Conservation (phyloP, 1,284 basidiomycete species). For the Ustilago vetiveriae region DNA sequence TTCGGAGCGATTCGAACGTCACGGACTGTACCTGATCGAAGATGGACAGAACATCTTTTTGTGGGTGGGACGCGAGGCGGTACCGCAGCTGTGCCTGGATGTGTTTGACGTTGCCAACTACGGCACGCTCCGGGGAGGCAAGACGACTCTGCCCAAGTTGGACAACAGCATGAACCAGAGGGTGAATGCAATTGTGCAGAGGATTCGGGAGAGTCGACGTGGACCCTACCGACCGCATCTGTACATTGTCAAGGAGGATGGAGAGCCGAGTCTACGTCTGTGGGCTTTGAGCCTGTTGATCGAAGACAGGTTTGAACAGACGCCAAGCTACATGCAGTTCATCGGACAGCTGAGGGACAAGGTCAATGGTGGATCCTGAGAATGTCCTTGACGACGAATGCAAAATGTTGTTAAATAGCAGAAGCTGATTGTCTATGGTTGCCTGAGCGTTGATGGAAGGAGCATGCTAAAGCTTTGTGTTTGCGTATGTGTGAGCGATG, state of each 20-base stretch:
- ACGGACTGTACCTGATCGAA: conserved; percentile 96
- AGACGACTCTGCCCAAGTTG: conserved; percentile 86
- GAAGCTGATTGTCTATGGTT: too few relatives aligned
- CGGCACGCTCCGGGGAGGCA: conserved; percentile 87
- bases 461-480: too few relatives aligned
- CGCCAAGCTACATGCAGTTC: conserved; percentile 96
- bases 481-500: too few relatives aligned
- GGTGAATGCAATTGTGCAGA: conserved; percentile 89
- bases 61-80: conserved; percentile 95
- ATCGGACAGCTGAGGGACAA: conserved; percentile 69
- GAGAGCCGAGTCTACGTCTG: conserved; percentile 84
- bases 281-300: conserved; percentile 95
- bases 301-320: conserved; percentile 92
- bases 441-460: too few relatives aligned
- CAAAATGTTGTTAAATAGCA: conserved; percentile 10
- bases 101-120: conserved; percentile 92
- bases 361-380: conserved; percentile 57
- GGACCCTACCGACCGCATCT: conserved; percentile 92
- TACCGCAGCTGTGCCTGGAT: conserved; percentile 90
- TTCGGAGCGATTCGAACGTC: conserved; percentile 90
- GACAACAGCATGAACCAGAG: conserved; percentile 94
- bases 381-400: neutral
- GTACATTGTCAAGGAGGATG: conserved; percentile 98
- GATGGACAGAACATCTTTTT: conserved; percentile 98
- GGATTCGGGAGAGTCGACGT: conserved; percentile 83